Percentiles rank a stretch among this genome's conserved stretches.
phyloP scores from a whole-genome alignment of 768 basidiomycete species.

The Podaxis carcinomalis region DNA sequence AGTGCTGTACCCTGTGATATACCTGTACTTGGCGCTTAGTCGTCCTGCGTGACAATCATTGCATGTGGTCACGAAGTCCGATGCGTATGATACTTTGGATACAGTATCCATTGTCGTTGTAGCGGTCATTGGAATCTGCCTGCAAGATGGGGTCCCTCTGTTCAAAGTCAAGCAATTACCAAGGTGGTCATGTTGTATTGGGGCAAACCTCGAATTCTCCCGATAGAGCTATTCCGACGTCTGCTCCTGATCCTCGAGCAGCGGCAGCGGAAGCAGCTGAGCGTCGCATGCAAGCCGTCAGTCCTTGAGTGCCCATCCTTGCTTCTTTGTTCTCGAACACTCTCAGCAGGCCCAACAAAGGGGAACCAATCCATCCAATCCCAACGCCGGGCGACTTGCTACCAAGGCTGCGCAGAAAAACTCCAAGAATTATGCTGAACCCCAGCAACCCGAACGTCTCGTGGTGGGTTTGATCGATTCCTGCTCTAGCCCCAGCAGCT shows the following conservation, averaged over 20 bases:
- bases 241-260: conserved; percentile 38
- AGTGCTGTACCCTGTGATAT: background rate
- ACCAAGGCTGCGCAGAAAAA: conserved; percentile 36
- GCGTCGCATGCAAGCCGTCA: conserved; percentile 51
- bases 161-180: conserved; percentile 42
- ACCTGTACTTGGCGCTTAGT: background rate
- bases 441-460: conserved; percentile 33
- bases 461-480: conserved; percentile 31
- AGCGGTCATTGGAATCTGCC: background rate
- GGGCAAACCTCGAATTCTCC: conserved; percentile 23
- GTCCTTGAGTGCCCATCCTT: conserved; percentile 20
- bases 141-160: conserved; percentile 53
- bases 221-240: conserved; percentile 22
- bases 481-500: background rate
- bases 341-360: conserved; percentile 36
- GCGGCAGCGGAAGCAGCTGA: conserved; percentile 65
- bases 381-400: conserved; percentile 44
- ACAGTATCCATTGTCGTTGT: background rate
- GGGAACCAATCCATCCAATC: conserved; percentile 40
- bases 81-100: background rate
- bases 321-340: conserved; percentile 18
- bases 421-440: conserved; percentile 23
- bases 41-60: conserved; percentile 1
- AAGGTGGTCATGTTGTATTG: conserved; percentile 47
- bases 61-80: background rate